Evolutionary conservation across 345 rosid genomes (phyloP).

Genomic region (Iberis pinnata): DNA sequence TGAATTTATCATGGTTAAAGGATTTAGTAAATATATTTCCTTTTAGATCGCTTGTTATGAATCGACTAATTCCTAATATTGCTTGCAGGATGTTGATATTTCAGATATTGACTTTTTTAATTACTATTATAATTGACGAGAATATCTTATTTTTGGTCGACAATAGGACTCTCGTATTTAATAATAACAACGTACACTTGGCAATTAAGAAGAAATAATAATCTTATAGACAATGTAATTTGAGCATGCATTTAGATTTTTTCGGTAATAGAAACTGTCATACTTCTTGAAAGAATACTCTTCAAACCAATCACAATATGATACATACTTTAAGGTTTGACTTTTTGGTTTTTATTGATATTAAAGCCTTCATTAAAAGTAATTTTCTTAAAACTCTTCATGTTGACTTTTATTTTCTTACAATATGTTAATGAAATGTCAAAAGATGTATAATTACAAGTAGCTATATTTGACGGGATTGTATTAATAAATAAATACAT

Average conservation of each 20-base stretch:
- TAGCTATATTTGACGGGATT: background rate
- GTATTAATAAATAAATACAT: no score
- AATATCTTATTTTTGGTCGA: conserved; percentile 4
- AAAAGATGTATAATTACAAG: conserved; percentile 4
- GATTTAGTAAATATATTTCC: background rate
- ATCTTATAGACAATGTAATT: conserved; percentile 10
- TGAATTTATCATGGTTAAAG: background rate
- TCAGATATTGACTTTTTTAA: conserved; percentile 20
- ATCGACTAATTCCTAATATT: conserved; percentile 1
- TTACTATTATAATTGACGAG: background rate
- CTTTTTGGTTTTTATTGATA: conserved; percentile 22
- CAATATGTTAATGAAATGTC: background rate
- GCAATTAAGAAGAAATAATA: conserved; percentile 2
- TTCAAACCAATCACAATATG: conserved; percentile 17
- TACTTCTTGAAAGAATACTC: background rate
- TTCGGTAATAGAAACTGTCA: background rate
- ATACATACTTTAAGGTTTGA: conserved; percentile 30
- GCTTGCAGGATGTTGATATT: conserved; percentile 3
- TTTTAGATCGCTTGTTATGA: background rate
- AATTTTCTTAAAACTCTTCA: conserved; percentile 1
- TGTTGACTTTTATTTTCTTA: conserved; percentile 13
- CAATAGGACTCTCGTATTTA: background rate
- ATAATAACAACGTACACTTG: conserved; percentile 19
- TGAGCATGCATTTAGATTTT: conserved; percentile 10
- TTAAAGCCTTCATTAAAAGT: conserved; percentile 5